A percentile compares a stretch with the other conserved stretches of the same genome.
These are phyloP conservation scores for Didymellaceae sp. DNA, from an alignment of 2,329 filamentous ascomycete genomes.

Conservation along the genomic window DNA sequence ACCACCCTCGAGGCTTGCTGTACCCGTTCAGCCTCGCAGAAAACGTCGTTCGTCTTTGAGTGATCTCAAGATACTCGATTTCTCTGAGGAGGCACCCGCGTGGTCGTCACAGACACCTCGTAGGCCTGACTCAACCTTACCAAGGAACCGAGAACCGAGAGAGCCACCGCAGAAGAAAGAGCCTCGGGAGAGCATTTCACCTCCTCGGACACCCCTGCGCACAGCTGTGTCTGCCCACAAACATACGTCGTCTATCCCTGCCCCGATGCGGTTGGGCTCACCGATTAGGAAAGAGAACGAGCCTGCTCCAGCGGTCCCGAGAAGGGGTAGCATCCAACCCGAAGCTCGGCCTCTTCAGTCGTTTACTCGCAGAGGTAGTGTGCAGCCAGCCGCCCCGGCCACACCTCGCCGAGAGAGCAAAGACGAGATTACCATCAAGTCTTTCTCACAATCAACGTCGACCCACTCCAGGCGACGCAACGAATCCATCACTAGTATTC, in stretches of 20 bases:
- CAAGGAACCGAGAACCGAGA: constrained; percentile 18
- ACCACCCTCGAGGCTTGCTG: constrained; percentile 40
- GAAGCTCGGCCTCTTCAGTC: constrained; percentile 9
- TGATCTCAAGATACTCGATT: constrained; percentile 76
- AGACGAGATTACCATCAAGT: constrained; percentile 49
- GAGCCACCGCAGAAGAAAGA: constrained; percentile 17
- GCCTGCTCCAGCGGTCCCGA: constrained; percentile 32
- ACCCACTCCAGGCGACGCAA: constrained; percentile 52
- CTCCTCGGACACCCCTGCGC: constrained; percentile 42
- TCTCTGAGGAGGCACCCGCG: constrained; percentile 53
- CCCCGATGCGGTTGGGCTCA: constrained; percentile 51
- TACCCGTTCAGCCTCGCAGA: constrained; percentile 56
- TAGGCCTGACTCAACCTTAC: constrained; percentile 32
- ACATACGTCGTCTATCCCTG: constrained; percentile 48
- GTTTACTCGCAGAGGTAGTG: constrained; percentile 28
- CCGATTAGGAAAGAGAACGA: constrained; percentile 56
- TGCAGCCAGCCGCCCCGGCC: constrained; percentile 29
- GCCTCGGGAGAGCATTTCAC: constrained; percentile 32
- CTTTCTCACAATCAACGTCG: constrained; percentile 34
- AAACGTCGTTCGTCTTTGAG: constrained; percentile 92
- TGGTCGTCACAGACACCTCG: constrained; percentile 50
- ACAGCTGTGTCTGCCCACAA: constrained; percentile 46
- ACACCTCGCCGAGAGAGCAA: constrained; percentile 26
- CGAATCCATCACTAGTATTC: constrained; percentile 57
- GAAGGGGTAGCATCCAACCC: constrained; percentile 11